phyloP scores from a whole-genome alignment of 2,329 filamentous ascomycete genomes.

The Neospermospora avenae region DNA sequence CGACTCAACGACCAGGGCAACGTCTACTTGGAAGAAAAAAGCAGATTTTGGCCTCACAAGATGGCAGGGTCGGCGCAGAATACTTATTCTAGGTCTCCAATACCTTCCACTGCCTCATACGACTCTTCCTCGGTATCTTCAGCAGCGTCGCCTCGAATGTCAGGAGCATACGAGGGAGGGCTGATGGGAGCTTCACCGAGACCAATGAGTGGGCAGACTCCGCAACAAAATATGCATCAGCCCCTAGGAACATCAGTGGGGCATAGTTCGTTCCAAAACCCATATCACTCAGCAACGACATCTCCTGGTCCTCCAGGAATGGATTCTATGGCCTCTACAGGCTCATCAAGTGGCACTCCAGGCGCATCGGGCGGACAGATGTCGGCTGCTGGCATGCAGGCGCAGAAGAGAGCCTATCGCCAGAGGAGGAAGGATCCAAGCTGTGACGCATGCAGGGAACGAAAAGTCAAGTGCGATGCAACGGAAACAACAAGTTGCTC shows the following conservation, averaged over 20 bases:
- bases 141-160: slow-evolving; percentile 55
- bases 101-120: slow-evolving; percentile 59
- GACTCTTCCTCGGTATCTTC: slow-evolving; percentile 63
- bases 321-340: slow-evolving; percentile 57
- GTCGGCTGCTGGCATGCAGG: slow-evolving; percentile 52
- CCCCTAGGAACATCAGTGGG: slow-evolving; percentile 45
- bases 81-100: slow-evolving; percentile 58
- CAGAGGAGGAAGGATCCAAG: slow-evolving; percentile 94
- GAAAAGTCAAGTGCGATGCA: slow-evolving; percentile 86
- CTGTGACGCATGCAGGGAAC: slow-evolving; percentile 92
- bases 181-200: slow-evolving; percentile 52
- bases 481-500: slow-evolving; percentile 96
- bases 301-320: slow-evolving; percentile 44
- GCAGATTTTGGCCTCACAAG: slow-evolving; percentile 20
- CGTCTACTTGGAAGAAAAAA: slow-evolving; percentile 24
- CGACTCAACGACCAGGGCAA: slow-evolving; percentile 16
- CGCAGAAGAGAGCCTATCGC: slow-evolving; percentile 90
- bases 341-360: slow-evolving; percentile 55
- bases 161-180: slow-evolving; percentile 50
- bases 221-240: slow-evolving; percentile 52
- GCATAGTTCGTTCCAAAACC: slow-evolving; percentile 31
- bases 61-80: slow-evolving; percentile 58
- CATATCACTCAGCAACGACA: slow-evolving; percentile 29
- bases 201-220: slow-evolving; percentile 43
- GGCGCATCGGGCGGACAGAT: slow-evolving; percentile 39